Evolutionary conservation across 2,329 filamentous ascomycete species (phyloP).

Genomic region (Hypocrella siamensis): DNA sequence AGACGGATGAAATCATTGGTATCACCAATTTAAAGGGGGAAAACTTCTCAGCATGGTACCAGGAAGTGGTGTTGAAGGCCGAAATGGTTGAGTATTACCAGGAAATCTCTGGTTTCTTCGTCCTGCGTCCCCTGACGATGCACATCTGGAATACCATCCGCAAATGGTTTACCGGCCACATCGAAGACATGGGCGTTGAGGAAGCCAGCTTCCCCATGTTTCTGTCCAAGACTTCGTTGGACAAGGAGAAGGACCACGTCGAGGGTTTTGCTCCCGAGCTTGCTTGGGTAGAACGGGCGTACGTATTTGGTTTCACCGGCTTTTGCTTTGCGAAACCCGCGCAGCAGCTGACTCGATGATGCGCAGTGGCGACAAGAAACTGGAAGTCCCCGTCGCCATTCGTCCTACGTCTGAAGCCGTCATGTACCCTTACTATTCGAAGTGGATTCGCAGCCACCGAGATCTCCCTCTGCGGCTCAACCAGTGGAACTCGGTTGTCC

Average conservation of each 20-base stretch:
- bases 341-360: constrained; percentile 19
- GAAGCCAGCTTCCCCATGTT: constrained; percentile 97
- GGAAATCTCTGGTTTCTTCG: constrained; percentile 94
- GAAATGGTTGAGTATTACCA: constrained; percentile 94
- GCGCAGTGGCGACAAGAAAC: constrained; percentile 68
- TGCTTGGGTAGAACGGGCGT: constrained; percentile 77
- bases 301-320: constrained; percentile 19
- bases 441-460: constrained; percentile 93
- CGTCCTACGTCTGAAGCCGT: constrained; percentile 59
- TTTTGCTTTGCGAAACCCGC: not conserved
- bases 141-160: constrained; percentile 51
- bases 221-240: constrained; percentile 76
- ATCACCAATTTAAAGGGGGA: constrained; percentile 75
- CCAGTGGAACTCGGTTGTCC: constrained; percentile 88
- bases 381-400: constrained; percentile 63
- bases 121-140: constrained; percentile 60
- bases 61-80: constrained; percentile 91
- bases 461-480: constrained; percentile 89
- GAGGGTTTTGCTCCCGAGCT: constrained; percentile 95
- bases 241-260: constrained; percentile 85
- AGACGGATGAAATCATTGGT: constrained; percentile 59
- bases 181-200: constrained; percentile 82
- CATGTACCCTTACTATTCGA: constrained; percentile 92
- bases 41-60: constrained; percentile 91
- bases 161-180: constrained; percentile 55